These are phyloP conservation scores for Penicillium simplicissimum DNA, from an alignment of 495 filamentous ascomycete species.

Conservation along the genomic window DNA sequence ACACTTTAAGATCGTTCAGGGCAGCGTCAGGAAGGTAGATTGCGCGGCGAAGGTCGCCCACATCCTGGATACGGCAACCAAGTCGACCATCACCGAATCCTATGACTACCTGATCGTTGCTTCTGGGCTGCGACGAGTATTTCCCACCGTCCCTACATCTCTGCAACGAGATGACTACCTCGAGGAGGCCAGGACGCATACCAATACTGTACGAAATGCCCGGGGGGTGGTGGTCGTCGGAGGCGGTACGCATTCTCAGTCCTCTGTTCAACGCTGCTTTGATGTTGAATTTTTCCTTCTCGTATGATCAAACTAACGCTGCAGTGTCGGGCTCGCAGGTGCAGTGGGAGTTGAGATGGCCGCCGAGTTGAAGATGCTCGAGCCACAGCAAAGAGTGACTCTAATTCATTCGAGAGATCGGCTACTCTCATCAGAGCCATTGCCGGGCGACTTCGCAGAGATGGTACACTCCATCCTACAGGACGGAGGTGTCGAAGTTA, in stretches of 20 bases:
- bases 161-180: slow-evolving; percentile 55
- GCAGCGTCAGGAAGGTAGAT: slow-evolving; percentile 56
- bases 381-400: slow-evolving; percentile 59
- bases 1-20: slow-evolving; percentile 56
- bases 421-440: slow-evolving; percentile 64
- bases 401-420: slow-evolving; percentile 65
- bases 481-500: slow-evolving; percentile 57
- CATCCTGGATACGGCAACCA: slow-evolving; percentile 35
- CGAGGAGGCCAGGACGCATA: slow-evolving; percentile 46
- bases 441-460: slow-evolving; percentile 65
- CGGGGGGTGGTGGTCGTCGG: slow-evolving; percentile 60
- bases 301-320: neutral
- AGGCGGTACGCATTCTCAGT: slow-evolving; percentile 30
- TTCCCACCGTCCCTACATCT: slow-evolving; percentile 63
- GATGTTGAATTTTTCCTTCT: slow-evolving; percentile 4
- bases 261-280: slow-evolving; percentile 7
- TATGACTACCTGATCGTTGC: slow-evolving; percentile 69
- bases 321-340: slow-evolving; percentile 32
- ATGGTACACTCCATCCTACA: slow-evolving; percentile 49
- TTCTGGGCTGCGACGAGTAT: slow-evolving; percentile 60
- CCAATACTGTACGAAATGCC: slow-evolving; percentile 28
- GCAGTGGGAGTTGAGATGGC: slow-evolving; percentile 75
- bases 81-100: slow-evolving; percentile 27
- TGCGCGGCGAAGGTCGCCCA: slow-evolving; percentile 50
- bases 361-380: slow-evolving; percentile 60